Evolutionary conservation across 108 stramenopile species (phyloP).

Genomic region (Skeletonema tropicum): DNA sequence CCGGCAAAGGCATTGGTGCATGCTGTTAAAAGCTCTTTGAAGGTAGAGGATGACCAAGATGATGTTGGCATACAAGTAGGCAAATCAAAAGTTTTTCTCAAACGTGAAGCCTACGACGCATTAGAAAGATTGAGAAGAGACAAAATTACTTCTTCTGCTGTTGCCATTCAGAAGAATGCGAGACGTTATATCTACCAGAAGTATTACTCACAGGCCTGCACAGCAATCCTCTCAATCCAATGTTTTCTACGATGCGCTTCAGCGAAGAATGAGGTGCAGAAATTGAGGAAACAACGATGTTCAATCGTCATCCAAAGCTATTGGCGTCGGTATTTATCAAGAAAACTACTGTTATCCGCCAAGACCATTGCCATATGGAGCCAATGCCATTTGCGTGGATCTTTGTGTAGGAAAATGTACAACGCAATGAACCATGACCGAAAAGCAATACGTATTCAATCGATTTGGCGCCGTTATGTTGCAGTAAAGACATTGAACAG

Average conservation of each 20-base stretch:
- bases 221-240: conserved; percentile 34
- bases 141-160: conserved; percentile 24
- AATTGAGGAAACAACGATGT: conserved; percentile 15
- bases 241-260: conserved; percentile 6
- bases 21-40: conserved; percentile 30
- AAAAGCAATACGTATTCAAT: conserved; percentile 31
- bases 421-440: conserved; percentile 20
- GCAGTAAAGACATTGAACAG: conserved; percentile 7
- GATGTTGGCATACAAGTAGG: conserved; percentile 84
- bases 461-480: conserved; percentile 25
- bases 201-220: background rate
- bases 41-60: conserved; percentile 25
- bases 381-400: conserved; percentile 33
- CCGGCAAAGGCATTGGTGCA: conserved; percentile 33
- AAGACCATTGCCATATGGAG: conserved; percentile 26
- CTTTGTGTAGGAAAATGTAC: conserved; percentile 10
- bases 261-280: conserved; percentile 10
- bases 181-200: conserved; percentile 13
- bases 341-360: conserved; percentile 3
- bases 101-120: conserved; percentile 74
- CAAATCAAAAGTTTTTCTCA: conserved; percentile 89
- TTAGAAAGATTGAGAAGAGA: conserved; percentile 71
- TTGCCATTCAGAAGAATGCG: conserved; percentile 28
- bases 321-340: conserved; percentile 23
- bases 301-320: conserved; percentile 37